Conservation (phyloP, 2,329 filamentous ascomycete species). For the Diaporthe helianthi region DNA sequence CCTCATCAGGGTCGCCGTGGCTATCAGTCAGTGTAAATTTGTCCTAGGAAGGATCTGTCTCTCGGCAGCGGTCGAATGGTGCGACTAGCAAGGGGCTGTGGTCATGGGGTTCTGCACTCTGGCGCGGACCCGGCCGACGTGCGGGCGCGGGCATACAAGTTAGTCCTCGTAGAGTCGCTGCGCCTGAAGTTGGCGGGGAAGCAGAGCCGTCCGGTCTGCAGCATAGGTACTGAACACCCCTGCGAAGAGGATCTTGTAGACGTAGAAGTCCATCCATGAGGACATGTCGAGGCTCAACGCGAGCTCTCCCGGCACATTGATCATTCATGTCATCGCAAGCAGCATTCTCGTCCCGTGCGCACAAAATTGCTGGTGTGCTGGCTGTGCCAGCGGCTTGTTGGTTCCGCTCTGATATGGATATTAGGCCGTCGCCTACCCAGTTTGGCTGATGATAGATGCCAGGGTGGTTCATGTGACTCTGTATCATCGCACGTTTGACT, state of each 20-base stretch:
- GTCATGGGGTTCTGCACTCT: not conserved
- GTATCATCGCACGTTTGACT: no score
- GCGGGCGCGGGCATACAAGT: not conserved
- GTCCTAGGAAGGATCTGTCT: not conserved
- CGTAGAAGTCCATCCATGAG: not conserved
- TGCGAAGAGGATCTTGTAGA: not conserved
- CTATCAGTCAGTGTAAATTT: not conserved
- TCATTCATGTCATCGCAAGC: not conserved
- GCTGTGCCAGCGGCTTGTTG: no score
- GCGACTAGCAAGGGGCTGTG: not conserved
- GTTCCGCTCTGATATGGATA: no score
- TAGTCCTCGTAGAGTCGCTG: not conserved
- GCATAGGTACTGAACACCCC: not conserved
- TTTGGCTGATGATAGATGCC: no score
- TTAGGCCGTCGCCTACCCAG: no score
- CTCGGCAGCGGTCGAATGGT: not conserved
- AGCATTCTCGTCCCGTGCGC: not conserved
- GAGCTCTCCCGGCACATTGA: no score
- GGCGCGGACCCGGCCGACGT: not conserved
- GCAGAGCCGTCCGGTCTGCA: not conserved
- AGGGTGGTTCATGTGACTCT: no score
- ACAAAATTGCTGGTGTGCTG: no score
- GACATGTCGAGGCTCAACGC: not conserved
- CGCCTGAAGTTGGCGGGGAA: slow-evolving; percentile 6
- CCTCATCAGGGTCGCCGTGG: not conserved